These are phyloP conservation scores for Hemisphaericaspora subhashii DNA, from an alignment of 1,139 yeast species.

Conservation along the genomic window DNA sequence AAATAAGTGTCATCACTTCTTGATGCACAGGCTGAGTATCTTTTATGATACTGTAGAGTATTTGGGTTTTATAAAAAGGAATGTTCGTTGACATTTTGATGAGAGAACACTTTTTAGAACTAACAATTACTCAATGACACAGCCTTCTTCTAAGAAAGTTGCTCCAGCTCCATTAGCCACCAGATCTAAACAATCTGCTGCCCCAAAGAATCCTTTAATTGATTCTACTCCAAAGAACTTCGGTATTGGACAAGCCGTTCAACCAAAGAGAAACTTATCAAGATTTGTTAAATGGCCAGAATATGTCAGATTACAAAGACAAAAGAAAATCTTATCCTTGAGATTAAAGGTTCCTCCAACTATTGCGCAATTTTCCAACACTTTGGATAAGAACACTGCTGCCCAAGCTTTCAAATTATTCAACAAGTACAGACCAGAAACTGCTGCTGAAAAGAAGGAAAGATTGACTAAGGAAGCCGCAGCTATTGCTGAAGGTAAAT, in stretches of 20 bases:
- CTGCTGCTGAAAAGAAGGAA: slow-evolving; percentile 95
- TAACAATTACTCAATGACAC: slow-evolving; percentile 66
- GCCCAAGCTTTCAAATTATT: slow-evolving; percentile 93
- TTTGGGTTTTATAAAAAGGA: slow-evolving; percentile 15
- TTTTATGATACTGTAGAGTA: slow-evolving; percentile 42
- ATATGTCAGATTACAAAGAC: slow-evolving; percentile 88
- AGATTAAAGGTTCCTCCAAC: slow-evolving; percentile 99
- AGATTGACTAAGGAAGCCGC: slow-evolving; percentile 98
- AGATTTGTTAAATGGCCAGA: slow-evolving; percentile 99
- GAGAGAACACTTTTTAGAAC: slow-evolving; percentile 24
- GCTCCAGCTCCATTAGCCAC: slow-evolving; percentile 53
- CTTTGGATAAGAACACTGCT: slow-evolving; percentile 98
- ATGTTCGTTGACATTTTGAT: slow-evolving; percentile 29
- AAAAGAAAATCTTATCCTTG: slow-evolving; percentile 89
- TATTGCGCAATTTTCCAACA: slow-evolving; percentile 90
- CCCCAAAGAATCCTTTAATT: slow-evolving; percentile 40
- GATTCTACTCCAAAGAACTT: slow-evolving; percentile 90
- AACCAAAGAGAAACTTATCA: slow-evolving; percentile 93
- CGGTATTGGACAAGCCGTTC: slow-evolving; percentile 94
- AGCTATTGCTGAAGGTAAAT: slow-evolving; percentile 96
- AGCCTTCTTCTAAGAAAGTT: slow-evolving; percentile 53
- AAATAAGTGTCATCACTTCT: slow-evolving; percentile 28
- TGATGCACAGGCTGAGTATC: slow-evolving; percentile 52
- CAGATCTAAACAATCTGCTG: slow-evolving; percentile 30
- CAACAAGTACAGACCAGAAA: slow-evolving; percentile 99